Conservation (phyloP, 768 basidiomycete genomes). For the Coprinopsis sp. region DNA sequence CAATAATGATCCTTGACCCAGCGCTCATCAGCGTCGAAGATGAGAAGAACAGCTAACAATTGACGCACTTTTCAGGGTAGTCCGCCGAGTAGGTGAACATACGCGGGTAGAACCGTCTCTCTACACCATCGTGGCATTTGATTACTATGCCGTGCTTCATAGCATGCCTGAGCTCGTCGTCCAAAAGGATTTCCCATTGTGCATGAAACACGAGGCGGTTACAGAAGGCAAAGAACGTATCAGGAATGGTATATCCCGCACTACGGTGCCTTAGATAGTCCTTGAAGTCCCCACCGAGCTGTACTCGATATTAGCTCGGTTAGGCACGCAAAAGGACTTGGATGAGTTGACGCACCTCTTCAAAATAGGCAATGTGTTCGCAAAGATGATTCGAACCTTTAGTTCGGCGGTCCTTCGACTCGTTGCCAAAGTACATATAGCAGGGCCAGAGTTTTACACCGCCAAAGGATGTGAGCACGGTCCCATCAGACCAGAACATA, state of each 20-base stretch:
- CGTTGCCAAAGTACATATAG: slow-evolving; percentile 29
- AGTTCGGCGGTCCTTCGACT: slow-evolving; percentile 28
- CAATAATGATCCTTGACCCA: slow-evolving; percentile 22
- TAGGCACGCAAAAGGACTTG: background rate
- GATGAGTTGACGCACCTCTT: slow-evolving; percentile 4
- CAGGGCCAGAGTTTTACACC: slow-evolving; percentile 27
- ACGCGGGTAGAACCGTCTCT: slow-evolving; percentile 19
- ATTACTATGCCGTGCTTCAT: slow-evolving; percentile 21
- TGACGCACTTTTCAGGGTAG: slow-evolving; percentile 32
- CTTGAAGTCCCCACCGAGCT: slow-evolving; percentile 3
- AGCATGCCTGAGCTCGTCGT: slow-evolving; percentile 21
- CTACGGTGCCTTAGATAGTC: background rate
- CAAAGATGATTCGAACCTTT: slow-evolving; percentile 18
- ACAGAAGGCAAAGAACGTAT: slow-evolving; percentile 19
- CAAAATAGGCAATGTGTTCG: slow-evolving; percentile 31
- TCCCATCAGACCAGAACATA: slow-evolving; percentile 27
- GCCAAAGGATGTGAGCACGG: slow-evolving; percentile 23
- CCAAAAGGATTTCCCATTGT: slow-evolving; percentile 20
- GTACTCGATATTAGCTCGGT: background rate
- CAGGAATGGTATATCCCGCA: slow-evolving; percentile 1
- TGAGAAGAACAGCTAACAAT: background rate
- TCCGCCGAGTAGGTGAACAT: slow-evolving; percentile 27
- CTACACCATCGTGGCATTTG: slow-evolving; percentile 20
- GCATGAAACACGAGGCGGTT: slow-evolving; percentile 24
- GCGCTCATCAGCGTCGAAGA: background rate